Base-by-base conservation (phyloP, 2,329 filamentous ascomycete genomes). In the Colletotrichum coccodes region DNA sequence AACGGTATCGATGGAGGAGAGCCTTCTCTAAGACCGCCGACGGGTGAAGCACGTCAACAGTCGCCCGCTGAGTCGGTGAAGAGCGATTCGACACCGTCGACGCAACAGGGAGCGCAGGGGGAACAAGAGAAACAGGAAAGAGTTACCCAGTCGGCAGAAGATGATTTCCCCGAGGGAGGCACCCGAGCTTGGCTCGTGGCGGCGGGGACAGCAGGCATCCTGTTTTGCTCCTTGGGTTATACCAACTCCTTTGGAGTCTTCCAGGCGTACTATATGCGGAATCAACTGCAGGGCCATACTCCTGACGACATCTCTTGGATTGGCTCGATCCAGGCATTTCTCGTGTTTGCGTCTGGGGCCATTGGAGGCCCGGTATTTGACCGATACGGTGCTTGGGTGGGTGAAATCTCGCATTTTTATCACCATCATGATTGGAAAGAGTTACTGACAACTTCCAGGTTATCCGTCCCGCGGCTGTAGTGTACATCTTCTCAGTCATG, bases 141-240 rank as follows among this genome's bases (percentile, higher is more conserved):
- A 14, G 40, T 50, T 1, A 60, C 40, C 7, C 40, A 60, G 6
- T 65, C 49, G 16, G 34, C 14, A 1, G 60, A 58, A 4, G 60
- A 68, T 14, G 52, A 42, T 0, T 71, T 58, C 4, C 79, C 80
- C 0, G 75, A 81, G 53, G 76, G 79, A 16, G 78, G 81, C 32
- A 12, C 79, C 28, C 54, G 75, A 70, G 81, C 81, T 4, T 84
- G 82, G 82, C 74, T 83, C 0, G 81, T 80, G 4, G 82, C 80
- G 0, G 67, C 74, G 7, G 82, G 80, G 4, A 75, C 75, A 2
- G 77, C 72, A 0, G 76, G 70, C 23, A 73, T 79, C 28, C 78
- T 82, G 63, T 76, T 77, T 42, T 75, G 73, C 38, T 73, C 73
- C 2, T 64, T 76, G 16, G 75, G 75, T 9, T 76, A 75, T 34